Evolutionary conservation across 2,329 filamentous ascomycete species (phyloP).

Genomic region (Fusarium continuum): DNA sequence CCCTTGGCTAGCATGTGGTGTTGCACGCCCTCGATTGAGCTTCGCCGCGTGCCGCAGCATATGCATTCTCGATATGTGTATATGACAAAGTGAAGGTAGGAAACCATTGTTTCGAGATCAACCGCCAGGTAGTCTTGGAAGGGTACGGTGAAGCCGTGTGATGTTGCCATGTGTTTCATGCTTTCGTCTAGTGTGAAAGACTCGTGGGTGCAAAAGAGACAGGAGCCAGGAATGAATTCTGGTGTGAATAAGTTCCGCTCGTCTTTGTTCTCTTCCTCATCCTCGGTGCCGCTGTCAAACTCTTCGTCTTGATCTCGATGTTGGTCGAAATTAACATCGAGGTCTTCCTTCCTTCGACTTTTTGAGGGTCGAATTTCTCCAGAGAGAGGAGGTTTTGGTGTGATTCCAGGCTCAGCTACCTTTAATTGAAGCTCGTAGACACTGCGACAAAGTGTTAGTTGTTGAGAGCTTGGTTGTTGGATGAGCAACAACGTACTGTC

Average conservation of each 20-base stretch:
- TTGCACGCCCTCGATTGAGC: conserved; percentile 55
- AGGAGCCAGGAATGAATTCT: neutral
- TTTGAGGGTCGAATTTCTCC: fast-evolving
- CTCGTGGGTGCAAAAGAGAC: neutral
- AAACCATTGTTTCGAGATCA: conserved; percentile 57
- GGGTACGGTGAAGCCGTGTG: conserved; percentile 58
- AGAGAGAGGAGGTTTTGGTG: fast-evolving
- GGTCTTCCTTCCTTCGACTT: fast-evolving
- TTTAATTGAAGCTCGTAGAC: neutral
- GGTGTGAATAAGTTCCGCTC: neutral
- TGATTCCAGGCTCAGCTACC: neutral
- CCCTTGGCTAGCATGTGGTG: conserved; percentile 62
- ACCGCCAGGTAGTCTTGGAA: conserved; percentile 52
- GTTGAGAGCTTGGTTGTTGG: fast-evolving
- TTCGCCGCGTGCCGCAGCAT: conserved; percentile 56
- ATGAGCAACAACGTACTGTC: neutral
- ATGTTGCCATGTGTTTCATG: conserved; percentile 58
- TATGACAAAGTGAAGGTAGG: conserved; percentile 60
- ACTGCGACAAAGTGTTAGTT: neutral
- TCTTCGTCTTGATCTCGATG: fast-evolving
- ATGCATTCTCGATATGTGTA: conserved; percentile 62
- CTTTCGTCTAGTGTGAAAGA: conserved; percentile 42
- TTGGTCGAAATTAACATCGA: neutral
- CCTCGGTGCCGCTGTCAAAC: neutral
- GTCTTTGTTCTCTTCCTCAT: fast-evolving